Evolutionary conservation across 2,329 filamentous ascomycete species (phyloP), one percentile per base, ranked within the genome.

Genomic region (Cercospora zeina): DNA sequence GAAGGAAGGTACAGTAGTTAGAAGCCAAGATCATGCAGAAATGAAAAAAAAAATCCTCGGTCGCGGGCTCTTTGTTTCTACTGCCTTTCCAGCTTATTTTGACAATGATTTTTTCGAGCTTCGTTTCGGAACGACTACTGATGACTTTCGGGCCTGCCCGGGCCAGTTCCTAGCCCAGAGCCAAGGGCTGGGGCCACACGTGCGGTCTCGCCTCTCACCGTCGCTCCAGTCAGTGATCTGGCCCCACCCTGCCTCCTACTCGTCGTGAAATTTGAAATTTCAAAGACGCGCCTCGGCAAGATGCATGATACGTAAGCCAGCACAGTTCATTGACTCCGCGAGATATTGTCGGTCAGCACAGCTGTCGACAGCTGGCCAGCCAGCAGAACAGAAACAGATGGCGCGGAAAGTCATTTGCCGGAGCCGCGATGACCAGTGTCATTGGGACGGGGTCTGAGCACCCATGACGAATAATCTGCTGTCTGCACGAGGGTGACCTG

Each of bases 381-480:
- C 39, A 45, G 39, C 39, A 11, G n/a, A 10, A 45, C 7, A 27
- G 24, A 27, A 34, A 34, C 33, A 45, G 16, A 6, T 19, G 39
- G 39, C 16, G 39, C 39, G 39, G 39, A 10, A 19, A 4, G 10
- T 45, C 39, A n/a, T 19, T 5, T 11, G 21, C 39, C 39, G 39
- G 10, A 16, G 19, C 39, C 39, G 39, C 39, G 39, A 19, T 45
- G 10, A 19, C 16, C 39, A 11, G 16, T 45, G 39, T 21, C 39
- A 45, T 45, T 19, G 21, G 9, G 58, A 13, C 62, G 14, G 27
- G 30, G 21, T 50, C 14, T 65, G 61, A 1, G 64, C 19, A 3
- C 67, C 67, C 19, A 67, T 51, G 14, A 66, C n/a, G 30, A 69
- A 69, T 2, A 67, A 58, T 51, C 58, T 63, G 13, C 62, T 55